A percentile compares a stretch with the other conserved stretches of the same genome.
These are phyloP conservation scores for Dictyostelium intermedium DNA, from an alignment of 78 protist genomes.

Conservation along the genomic window DNA sequence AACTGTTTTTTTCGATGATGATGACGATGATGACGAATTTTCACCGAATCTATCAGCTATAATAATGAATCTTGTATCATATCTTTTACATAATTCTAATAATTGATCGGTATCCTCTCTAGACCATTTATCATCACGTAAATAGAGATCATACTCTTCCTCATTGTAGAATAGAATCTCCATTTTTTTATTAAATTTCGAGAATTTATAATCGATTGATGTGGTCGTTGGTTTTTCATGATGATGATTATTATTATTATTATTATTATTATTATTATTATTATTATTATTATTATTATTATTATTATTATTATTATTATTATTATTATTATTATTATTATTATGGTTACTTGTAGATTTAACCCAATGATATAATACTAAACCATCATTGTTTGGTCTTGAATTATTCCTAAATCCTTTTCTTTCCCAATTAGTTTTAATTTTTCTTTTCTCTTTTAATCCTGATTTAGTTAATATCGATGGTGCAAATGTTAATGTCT, in stretches of 20 bases:
- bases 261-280: no score
- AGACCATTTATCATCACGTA: slow-evolving; percentile 69
- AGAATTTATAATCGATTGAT: slow-evolving; percentile 40
- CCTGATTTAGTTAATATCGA: slow-evolving; percentile 11
- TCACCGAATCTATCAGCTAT: slow-evolving; percentile 53
- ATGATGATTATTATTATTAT: no score
- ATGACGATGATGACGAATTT: not conserved
- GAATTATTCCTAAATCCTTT: slow-evolving; percentile 40
- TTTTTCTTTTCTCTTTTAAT: slow-evolving; percentile 36
- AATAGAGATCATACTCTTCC: slow-evolving; percentile 64
- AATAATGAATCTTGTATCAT: slow-evolving; percentile 69
- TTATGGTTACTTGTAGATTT: no score
- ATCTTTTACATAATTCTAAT: slow-evolving; percentile 54
- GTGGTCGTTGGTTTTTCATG: no score
- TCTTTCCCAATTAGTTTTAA: slow-evolving; percentile 25
- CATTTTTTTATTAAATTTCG: slow-evolving; percentile 63
- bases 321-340: no score
- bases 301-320: no score
- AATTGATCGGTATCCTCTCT: slow-evolving; percentile 76
- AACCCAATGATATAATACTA: slow-evolving; percentile 42
- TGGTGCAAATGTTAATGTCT: slow-evolving; percentile 40
- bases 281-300: no score
- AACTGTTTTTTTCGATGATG: slow-evolving; percentile 6
- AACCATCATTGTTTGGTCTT: not conserved
- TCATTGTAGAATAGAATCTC: slow-evolving; percentile 59